Conservation (phyloP, 2,329 filamentous ascomycete species). For the Epicoccum sorghinum region DNA sequence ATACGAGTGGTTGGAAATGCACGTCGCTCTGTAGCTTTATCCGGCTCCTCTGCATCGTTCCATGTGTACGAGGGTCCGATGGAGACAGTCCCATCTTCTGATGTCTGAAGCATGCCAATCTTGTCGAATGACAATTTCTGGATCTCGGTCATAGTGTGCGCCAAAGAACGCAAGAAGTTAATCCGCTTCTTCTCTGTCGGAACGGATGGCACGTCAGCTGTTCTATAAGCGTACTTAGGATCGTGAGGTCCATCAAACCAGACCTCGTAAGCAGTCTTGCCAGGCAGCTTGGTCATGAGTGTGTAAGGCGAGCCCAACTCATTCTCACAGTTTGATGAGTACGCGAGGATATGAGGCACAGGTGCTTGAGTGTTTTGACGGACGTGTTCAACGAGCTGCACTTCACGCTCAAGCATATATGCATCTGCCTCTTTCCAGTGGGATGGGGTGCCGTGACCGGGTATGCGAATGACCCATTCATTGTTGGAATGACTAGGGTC, state of each 20-base stretch:
- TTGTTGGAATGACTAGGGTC: neutral
- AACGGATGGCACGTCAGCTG: neutral
- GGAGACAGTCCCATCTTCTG: neutral
- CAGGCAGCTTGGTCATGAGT: conserved; percentile 23
- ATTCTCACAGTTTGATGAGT: conserved; percentile 18
- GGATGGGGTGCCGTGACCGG: neutral
- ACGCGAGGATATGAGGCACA: conserved; percentile 19
- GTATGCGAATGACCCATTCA: conserved; percentile 6
- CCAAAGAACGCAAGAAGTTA: conserved; percentile 24
- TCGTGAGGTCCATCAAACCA: conserved; percentile 17
- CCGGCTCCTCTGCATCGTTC: neutral
- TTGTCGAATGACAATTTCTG: conserved; percentile 15
- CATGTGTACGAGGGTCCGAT: neutral
- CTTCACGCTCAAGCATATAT: conserved; percentile 9
- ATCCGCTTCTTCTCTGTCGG: conserved; percentile 12
- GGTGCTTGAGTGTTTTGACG: conserved; percentile 7
- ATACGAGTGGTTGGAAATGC: neutral
- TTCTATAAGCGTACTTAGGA: neutral
- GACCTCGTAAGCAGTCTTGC: conserved; percentile 11
- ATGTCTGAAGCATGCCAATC: conserved; percentile 19
- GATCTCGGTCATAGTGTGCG: conserved; percentile 14
- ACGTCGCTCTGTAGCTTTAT: neutral
- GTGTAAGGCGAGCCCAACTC: conserved; percentile 21
- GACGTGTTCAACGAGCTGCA: conserved; percentile 5
- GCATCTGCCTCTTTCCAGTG: conserved; percentile 5